Conservation (phyloP, 2,329 filamentous ascomycete genomes). For the Blastomyces gilchristii region DNA sequence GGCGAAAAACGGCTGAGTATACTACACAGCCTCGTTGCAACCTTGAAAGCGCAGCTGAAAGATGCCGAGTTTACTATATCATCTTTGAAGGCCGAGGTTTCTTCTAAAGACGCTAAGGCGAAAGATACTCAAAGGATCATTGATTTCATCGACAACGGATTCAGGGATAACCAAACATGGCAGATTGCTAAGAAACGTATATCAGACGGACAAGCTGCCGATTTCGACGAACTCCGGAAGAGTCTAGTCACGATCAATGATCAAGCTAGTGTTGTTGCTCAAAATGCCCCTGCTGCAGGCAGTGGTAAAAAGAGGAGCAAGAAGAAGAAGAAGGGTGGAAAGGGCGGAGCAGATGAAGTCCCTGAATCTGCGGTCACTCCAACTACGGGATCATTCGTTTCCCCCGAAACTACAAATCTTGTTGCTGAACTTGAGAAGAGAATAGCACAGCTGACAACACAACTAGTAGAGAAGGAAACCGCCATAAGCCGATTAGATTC, state of each 20-base stretch:
- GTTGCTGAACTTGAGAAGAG: slow-evolving; percentile 25
- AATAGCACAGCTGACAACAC: slow-evolving; percentile 27
- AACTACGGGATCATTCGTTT: slow-evolving; percentile 12
- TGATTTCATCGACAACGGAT: slow-evolving; percentile 32
- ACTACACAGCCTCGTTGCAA: slow-evolving; percentile 46
- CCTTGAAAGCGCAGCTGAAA: slow-evolving; percentile 44
- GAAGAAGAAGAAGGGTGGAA: slow-evolving; percentile 73
- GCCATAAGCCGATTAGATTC: slow-evolving; percentile 62
- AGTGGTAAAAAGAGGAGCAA: slow-evolving; percentile 70
- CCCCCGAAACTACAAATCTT: not conserved
- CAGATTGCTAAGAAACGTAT: slow-evolving; percentile 26
- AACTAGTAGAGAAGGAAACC: slow-evolving; percentile 50
- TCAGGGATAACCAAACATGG: slow-evolving; percentile 30
- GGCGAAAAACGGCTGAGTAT: slow-evolving; percentile 46
- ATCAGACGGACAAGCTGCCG: slow-evolving; percentile 23
- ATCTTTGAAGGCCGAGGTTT: slow-evolving; percentile 35
- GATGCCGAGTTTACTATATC: slow-evolving; percentile 43
- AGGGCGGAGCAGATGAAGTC: slow-evolving; percentile 33
- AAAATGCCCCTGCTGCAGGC: slow-evolving; percentile 20
- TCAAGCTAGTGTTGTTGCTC: slow-evolving; percentile 12
- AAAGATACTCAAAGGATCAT: slow-evolving; percentile 28
- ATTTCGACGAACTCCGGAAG: slow-evolving; percentile 28
- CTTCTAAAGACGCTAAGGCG: slow-evolving; percentile 29
- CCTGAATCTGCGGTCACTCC: slow-evolving; percentile 27
- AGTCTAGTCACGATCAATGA: slow-evolving; percentile 21